Percentiles rank a stretch among this genome's conserved stretches.
Evolutionary conservation across 805 yeast species (phyloP).

Genomic region (Starmerella gropengiesseri): DNA sequence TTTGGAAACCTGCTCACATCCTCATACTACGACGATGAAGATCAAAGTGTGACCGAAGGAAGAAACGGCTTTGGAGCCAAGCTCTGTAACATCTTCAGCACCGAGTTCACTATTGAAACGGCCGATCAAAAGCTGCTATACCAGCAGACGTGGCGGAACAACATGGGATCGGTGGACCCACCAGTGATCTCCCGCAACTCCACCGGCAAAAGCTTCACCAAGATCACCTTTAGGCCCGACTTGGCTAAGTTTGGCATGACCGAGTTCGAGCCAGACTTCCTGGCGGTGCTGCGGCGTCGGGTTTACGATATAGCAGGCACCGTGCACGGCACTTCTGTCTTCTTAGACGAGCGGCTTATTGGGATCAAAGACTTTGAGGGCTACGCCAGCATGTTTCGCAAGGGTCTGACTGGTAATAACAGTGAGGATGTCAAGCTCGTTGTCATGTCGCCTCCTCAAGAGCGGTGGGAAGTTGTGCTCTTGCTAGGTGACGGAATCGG

Average conservation of each 20-base stretch:
- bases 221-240: slow-evolving; percentile 82
- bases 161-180: slow-evolving; percentile 68
- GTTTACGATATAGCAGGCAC: slow-evolving; percentile 95
- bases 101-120: slow-evolving; percentile 76
- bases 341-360: slow-evolving; percentile 61
- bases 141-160: slow-evolving; percentile 73
- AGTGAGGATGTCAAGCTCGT: slow-evolving; percentile 41
- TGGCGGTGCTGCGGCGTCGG: slow-evolving; percentile 81
- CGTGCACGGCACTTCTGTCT: slow-evolving; percentile 68
- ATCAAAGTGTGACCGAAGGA: slow-evolving; percentile 95
- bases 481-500: slow-evolving; percentile 73
- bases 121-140: slow-evolving; percentile 69
- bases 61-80: slow-evolving; percentile 98
- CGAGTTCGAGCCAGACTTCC: slow-evolving; percentile 66
- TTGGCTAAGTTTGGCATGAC: slow-evolving; percentile 74
- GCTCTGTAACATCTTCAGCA: slow-evolving; percentile 88
- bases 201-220: slow-evolving; percentile 57
- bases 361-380: slow-evolving; percentile 66
- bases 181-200: slow-evolving; percentile 52
- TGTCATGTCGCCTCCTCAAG: slow-evolving; percentile 59
- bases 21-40: slow-evolving; percentile 89
- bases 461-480: slow-evolving; percentile 93
- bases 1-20: slow-evolving; percentile 93
- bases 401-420: slow-evolving; percentile 42
- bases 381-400: slow-evolving; percentile 81